These are phyloP conservation scores for Boletus rufocinnamomeus DNA, from an alignment of 768 basidiomycete species.

Conservation along the genomic window DNA sequence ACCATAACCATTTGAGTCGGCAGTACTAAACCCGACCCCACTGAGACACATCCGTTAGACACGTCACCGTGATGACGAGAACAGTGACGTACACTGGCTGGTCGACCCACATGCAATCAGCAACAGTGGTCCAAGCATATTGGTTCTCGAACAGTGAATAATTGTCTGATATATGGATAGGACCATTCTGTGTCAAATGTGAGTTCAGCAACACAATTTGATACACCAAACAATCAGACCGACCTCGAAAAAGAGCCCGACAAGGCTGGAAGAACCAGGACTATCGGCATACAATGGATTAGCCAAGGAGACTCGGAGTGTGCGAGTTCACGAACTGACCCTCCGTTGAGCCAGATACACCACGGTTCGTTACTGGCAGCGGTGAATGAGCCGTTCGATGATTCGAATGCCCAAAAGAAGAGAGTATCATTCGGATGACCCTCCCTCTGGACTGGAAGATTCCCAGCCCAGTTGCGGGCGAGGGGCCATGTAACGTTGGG, in stretches of 20 bases:
- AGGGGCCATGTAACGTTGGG: conserved; percentile 62
- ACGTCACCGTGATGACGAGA: background rate
- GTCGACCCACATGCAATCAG: conserved; percentile 75
- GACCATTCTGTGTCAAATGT: conserved; percentile 57
- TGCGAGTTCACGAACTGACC: conserved; percentile 39
- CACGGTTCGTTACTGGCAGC: conserved; percentile 51
- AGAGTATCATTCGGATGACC: conserved; percentile 66
- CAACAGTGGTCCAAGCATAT: conserved; percentile 58
- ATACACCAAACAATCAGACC: conserved; percentile 14
- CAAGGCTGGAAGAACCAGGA: conserved; percentile 70
- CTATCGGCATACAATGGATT: conserved; percentile 30
- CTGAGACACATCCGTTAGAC: conserved; percentile 31
- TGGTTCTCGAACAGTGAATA: conserved; percentile 52
- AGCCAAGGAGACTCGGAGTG: background rate
- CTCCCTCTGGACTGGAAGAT: conserved; percentile 58
- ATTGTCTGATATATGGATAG: conserved; percentile 56
- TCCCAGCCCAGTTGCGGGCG: conserved; percentile 61
- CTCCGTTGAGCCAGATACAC: conserved; percentile 77
- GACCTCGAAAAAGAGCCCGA: conserved; percentile 65
- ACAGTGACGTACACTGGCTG: conserved; percentile 56
- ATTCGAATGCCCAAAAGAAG: conserved; percentile 68
- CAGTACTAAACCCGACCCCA: conserved; percentile 66
- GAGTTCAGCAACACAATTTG: background rate
- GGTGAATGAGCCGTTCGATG: conserved; percentile 56
- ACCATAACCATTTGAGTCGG: conserved; percentile 63